These are phyloP conservation scores for Casuarina equisetifolia DNA, from an alignment of 306 rosid species.

Conservation along the genomic window DNA sequence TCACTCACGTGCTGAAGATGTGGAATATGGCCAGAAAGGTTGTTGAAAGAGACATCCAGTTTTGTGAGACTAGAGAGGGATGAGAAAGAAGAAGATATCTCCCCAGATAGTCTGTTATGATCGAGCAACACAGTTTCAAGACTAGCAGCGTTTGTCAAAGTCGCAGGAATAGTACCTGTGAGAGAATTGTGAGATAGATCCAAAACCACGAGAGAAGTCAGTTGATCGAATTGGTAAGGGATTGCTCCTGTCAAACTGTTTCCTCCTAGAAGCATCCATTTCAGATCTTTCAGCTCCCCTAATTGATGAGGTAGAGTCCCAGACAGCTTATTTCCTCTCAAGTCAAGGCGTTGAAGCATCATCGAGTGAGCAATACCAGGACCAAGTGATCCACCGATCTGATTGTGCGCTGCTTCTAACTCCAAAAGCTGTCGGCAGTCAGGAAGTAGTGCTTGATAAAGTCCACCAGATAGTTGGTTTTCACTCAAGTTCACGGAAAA, in stretches of 20 bases:
- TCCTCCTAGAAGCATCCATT: slow-evolving; percentile 50
- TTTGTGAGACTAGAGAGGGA: slow-evolving; percentile 36
- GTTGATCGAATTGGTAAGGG: slow-evolving; percentile 38
- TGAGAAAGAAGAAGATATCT: slow-evolving; percentile 41
- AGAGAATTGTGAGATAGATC: slow-evolving; percentile 48
- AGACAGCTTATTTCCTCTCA: slow-evolving; percentile 42
- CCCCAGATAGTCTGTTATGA: slow-evolving; percentile 50
- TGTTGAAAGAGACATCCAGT: slow-evolving; percentile 54
- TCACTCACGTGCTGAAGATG: slow-evolving; percentile 36
- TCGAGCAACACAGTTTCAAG: slow-evolving; percentile 46
- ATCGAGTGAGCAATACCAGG: slow-evolving; percentile 29
- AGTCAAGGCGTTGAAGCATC: slow-evolving; percentile 44
- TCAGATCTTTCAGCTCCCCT: slow-evolving; percentile 44
- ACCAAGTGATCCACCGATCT: slow-evolving; percentile 39
- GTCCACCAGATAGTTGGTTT: slow-evolving; percentile 41
- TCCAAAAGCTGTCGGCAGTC: slow-evolving; percentile 38
- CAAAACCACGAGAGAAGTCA: slow-evolving; percentile 43
- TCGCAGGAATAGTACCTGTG: slow-evolving; percentile 36
- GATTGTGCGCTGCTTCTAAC: slow-evolving; percentile 49
- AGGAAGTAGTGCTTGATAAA: slow-evolving; percentile 28
- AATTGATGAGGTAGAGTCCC: slow-evolving; percentile 40
- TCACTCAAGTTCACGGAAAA: slow-evolving; percentile 56
- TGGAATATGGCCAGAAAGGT: slow-evolving; percentile 60
- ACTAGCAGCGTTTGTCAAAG: slow-evolving; percentile 37
- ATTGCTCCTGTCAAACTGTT: slow-evolving; percentile 46